These are phyloP conservation scores for Claviceps sp. DNA, from an alignment of 2,329 filamentous ascomycete species.

Conservation along the genomic window DNA sequence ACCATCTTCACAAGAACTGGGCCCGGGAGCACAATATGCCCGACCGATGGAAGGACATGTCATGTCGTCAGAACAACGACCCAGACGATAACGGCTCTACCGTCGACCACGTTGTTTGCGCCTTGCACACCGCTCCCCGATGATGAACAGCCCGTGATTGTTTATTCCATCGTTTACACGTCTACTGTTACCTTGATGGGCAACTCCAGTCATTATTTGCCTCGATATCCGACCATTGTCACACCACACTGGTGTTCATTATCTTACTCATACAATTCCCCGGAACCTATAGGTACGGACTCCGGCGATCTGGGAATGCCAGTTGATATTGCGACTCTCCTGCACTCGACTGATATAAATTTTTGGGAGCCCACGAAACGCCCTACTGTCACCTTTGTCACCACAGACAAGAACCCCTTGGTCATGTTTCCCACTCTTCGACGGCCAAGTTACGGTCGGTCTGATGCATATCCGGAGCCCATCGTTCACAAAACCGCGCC, in stretches of 20 bases:
- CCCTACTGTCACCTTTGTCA: constrained; percentile 27
- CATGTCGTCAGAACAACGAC: not conserved
- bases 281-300: not conserved
- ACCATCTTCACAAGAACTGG: not conserved
- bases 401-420: constrained; percentile 42
- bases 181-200: constrained; percentile 36
- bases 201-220: constrained; percentile 31
- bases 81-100: not conserved
- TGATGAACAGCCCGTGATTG: constrained; percentile 18
- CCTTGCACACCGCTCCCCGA: constrained; percentile 20
- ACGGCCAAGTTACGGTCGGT: constrained; percentile 20
- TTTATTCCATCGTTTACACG: constrained; percentile 34
- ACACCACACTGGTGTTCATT: constrained; percentile 24
- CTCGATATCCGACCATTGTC: constrained; percentile 28
- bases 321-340: no score
- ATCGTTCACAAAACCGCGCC: constrained; percentile 10
- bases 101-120: constrained; percentile 8
- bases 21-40: not conserved
- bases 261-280: not conserved
- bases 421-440: constrained; percentile 28
- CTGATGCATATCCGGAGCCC: constrained; percentile 1
- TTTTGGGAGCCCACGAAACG: not conserved
- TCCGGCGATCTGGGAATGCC: not conserved
- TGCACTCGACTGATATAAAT: not conserved
- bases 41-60: not conserved